These are phyloP conservation scores for Debaryomyces castellii DNA, from an alignment of 805 yeast genomes.

Conservation along the genomic window DNA sequence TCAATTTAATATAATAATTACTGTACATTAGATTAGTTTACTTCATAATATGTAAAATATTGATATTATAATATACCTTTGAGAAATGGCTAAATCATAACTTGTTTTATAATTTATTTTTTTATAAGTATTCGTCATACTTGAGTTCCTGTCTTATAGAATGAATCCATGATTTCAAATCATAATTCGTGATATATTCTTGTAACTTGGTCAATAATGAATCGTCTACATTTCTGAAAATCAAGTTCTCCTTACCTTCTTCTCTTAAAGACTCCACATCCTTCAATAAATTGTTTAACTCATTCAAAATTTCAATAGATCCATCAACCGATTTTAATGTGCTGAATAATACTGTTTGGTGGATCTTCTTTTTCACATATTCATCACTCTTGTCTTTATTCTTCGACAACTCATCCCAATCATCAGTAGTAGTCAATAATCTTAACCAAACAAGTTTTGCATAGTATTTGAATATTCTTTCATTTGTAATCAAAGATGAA, in stretches of 20 bases:
- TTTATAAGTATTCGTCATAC: not conserved
- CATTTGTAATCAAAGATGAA: slow-evolving; percentile 39
- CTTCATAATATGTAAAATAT: not conserved
- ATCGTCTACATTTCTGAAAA: not conserved
- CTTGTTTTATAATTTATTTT: no score
- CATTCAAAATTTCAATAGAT: slow-evolving; percentile 9
- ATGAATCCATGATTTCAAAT: slow-evolving; percentile 14
- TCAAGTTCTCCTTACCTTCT: not conserved
- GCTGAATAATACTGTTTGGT: slow-evolving; percentile 43
- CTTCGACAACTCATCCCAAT: slow-evolving; percentile 45
- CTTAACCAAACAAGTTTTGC: slow-evolving; percentile 54
- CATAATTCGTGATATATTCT: slow-evolving; percentile 1
- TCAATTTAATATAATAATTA: not conserved
- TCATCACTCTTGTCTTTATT: slow-evolving; percentile 42
- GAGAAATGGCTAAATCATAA: not conserved
- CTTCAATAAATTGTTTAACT: slow-evolving; percentile 14
- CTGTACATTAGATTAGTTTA: not conserved
- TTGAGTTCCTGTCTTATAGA: slow-evolving; percentile 21
- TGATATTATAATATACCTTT: not conserved
- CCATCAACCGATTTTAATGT: slow-evolving; percentile 35
- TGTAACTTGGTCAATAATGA: slow-evolving; percentile 3
- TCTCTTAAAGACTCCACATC: slow-evolving; percentile 1
- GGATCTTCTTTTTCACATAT: slow-evolving; percentile 35
- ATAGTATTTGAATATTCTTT: slow-evolving; percentile 18
- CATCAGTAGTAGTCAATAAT: slow-evolving; percentile 48